Base-by-base conservation (phyloP, 768 basidiomycete genomes). In the Boletus pseudo-olivaceus region DNA sequence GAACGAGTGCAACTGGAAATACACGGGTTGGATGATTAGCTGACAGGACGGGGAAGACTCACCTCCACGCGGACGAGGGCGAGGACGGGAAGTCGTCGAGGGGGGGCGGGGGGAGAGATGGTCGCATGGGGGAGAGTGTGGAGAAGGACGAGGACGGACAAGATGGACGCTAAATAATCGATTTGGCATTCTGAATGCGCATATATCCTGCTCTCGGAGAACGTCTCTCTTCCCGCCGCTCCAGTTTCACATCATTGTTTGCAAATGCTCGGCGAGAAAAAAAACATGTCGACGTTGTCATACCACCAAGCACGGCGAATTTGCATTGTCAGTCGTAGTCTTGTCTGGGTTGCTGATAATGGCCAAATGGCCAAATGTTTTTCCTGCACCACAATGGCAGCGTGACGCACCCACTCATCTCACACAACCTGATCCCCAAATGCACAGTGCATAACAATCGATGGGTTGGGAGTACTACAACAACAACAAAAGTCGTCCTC, bases 31-130 rank as follows among this genome's bases (percentile, higher is more conserved):
- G 17, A 30, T 34, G 1, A 20, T 11, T 6, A 17, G 30, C 0
- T 14, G 4, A 52, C 32, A 17, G 7, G 15, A 30, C 11, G 23
- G 43, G n/a, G 20, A 12, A 40, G 23, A 51, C 68, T 9, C 34
- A 70, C 68, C 68, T 70, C 54, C 53, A 59, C 15, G 51, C 37
- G 29, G 66, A 69, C 43, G 54, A 53, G n/a, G 67, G 66, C 2
- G 69, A 58, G 7, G 58, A 46, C 33, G 61, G 48, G 17, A 58
- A 35, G 26, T 47, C 51, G n/a, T 49, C 45, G 42, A 30, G 27
- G 11, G 29, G 39, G 32, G 32, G 51, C 34, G 48, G 19, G 44
- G 17, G 17, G 7, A 48, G 26, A 23, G 53, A 38, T 42, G 50
- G 50, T n/a, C 15, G 47, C 56, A 62, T 59, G 34, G 34, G 38